A percentile compares a stretch with the other conserved stretches of the same genome.
phyloP scores from a whole-genome alignment of 116 monocot species.

The Iris pallida region DNA sequence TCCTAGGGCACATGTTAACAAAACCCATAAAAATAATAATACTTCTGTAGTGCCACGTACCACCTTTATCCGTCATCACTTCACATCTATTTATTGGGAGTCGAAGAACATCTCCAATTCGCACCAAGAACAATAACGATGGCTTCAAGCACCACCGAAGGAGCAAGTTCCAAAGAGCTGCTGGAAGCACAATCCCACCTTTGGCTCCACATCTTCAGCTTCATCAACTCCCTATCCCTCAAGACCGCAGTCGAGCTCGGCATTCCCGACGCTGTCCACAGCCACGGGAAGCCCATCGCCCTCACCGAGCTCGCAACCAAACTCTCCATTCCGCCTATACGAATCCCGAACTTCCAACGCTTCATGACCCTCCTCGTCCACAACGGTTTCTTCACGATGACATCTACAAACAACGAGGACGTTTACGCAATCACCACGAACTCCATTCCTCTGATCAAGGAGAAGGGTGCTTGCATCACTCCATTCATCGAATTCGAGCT shows the following conservation, averaged over 20 bases:
- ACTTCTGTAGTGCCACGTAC: too few species aligned
- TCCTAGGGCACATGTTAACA: too few species aligned
- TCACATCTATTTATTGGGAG: too few species aligned
- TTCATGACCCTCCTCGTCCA: constrained; percentile 14
- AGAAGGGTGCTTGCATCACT: too few species aligned
- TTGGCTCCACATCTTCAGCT: constrained; percentile 6
- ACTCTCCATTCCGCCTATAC: neutral
- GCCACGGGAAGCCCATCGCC: neutral
- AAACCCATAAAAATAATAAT: too few species aligned
- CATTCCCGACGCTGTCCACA: constrained; percentile 13
- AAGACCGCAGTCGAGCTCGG: constrained; percentile 24
- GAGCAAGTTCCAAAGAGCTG: neutral
- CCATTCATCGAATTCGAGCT: too few species aligned
- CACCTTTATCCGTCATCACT: too few species aligned
- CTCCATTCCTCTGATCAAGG: too few species aligned
- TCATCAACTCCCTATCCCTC: constrained; percentile 10
- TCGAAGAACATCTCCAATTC: too few species aligned
- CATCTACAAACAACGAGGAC: neutral
- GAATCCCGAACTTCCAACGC: neutral
- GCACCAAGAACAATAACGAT: too few species aligned
- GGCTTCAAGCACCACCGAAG: too few species aligned
- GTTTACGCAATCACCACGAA: neutral
- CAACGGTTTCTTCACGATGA: neutral
- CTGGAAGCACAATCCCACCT: constrained; percentile 8
- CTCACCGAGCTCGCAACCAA: constrained; percentile 13